These are phyloP conservation scores for Pseudogymnoascus sp. DNA, from an alignment of 2,329 filamentous ascomycete species.

Conservation along the genomic window DNA sequence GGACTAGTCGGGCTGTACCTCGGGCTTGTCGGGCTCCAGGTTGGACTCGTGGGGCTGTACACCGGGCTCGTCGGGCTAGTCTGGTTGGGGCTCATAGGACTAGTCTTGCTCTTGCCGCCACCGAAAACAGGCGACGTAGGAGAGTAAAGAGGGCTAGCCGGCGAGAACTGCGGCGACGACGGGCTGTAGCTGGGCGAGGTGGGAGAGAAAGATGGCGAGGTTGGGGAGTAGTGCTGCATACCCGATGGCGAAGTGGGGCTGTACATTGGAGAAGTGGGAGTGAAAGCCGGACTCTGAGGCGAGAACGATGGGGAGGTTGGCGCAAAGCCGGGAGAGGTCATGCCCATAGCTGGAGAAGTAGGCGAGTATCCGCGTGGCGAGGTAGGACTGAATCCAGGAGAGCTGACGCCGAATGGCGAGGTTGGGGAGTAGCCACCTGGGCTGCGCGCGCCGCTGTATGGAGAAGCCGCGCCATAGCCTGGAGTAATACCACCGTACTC, in stretches of 20 bases:
- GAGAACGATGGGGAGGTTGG: conserved; percentile 69
- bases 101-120: conserved; percentile 14
- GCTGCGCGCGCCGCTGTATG: conserved; percentile 56
- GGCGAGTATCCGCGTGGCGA: conserved; percentile 66
- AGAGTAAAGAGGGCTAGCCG: conserved; percentile 25
- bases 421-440: conserved; percentile 47
- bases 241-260: conserved; percentile 24
- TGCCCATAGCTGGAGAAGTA: conserved; percentile 32
- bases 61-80: conserved; percentile 25
- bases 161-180: conserved; percentile 26
- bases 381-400: conserved; percentile 40
- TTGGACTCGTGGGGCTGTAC: conserved; percentile 18
- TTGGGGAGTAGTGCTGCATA: conserved; percentile 22
- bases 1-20: conserved; percentile 31
- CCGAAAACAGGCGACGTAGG: conserved; percentile 25
- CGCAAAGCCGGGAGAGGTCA: conserved; percentile 67
- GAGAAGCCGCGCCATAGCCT: conserved; percentile 52
- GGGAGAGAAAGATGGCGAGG: conserved; percentile 38
- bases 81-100: conserved; percentile 12
- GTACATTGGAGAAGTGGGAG: conserved; percentile 24
- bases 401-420: conserved; percentile 37
- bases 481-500: conserved; percentile 48
- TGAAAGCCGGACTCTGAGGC: conserved; percentile 47
- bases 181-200: conserved; percentile 37
- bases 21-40: conserved; percentile 26